Base-by-base conservation (phyloP, 2,329 filamentous ascomycete genomes). In the Fusarium acutatum region DNA sequence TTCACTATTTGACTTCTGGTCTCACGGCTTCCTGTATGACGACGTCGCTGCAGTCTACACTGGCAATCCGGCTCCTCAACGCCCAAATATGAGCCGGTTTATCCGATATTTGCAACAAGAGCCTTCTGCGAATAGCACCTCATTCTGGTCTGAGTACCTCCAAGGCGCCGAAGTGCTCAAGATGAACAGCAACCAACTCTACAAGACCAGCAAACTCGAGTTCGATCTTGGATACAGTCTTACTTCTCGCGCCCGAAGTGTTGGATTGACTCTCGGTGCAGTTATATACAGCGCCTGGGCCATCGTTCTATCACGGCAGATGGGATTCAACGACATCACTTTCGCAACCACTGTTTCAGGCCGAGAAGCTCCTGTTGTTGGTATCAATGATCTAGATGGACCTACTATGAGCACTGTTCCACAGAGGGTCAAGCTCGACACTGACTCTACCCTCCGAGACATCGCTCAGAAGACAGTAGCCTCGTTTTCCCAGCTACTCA, bases 1-100 rank as follows among this genome's bases (percentile, higher is more conserved):
- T 57, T 76, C 79, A 10, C 72, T 81, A 6, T 80, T 81, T 30
- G 80, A 82, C 59, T 81, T 75, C 54, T 81, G 79, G 79, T 81
- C 80, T 26, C 74, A 78, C 24, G 49, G 67, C 7, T 80, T 81
- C 44, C 44, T 81, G 20, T 77, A 79, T 22, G 67, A 78, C 14
- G 79, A 81, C 49, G 71, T 76, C 6, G 57, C 61, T 4, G 61
- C 59, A 7, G 53, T 7, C 1, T 72, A 69, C n/a, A 41, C 28
- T 1, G 61, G 58, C 2, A 44, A 34, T 3, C 8, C 28, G 0
- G 28, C 60, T 7, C 44, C 40, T 34, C 40, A 22, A 2, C 53
- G 69, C 4, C 69, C 66, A 38, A 53, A 8, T 4, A 22, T 67
- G 6, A 59, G 34, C 7, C 52, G 47, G 7, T 63, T 72, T n/a